Conservation (phyloP, 2,329 filamentous ascomycete species). For the Phialophora macrospora region DNA sequence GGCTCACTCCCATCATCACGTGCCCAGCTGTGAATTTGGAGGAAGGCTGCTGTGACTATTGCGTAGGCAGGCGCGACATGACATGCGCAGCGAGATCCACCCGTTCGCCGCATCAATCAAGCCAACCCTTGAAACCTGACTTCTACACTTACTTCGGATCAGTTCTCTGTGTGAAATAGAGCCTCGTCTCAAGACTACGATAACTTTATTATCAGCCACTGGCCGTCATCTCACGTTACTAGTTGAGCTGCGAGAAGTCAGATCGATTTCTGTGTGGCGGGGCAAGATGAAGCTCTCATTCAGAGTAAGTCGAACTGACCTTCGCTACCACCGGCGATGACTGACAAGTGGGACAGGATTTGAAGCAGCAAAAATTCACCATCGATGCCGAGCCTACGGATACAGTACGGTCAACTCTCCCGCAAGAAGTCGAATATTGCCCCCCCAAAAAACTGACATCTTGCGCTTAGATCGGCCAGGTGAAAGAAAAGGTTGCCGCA, state of each 20-base stretch:
- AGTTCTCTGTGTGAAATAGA: not conserved
- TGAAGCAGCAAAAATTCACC: constrained; percentile 98
- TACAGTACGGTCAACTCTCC: constrained; percentile 61
- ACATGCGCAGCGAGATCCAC: not conserved
- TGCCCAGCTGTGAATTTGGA: not conserved
- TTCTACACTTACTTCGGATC: not conserved
- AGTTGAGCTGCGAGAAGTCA: not conserved
- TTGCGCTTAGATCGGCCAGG: constrained; percentile 71
- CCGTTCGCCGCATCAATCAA: constrained; percentile 17
- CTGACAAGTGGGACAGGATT: constrained; percentile 66
- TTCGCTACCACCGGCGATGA: constrained; percentile 37
- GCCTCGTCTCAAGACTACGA: not conserved
- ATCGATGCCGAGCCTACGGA: constrained; percentile 94
- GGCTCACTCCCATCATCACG: not conserved
- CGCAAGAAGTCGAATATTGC: not conserved
- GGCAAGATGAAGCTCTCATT: constrained; percentile 71
- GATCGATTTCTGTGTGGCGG: constrained; percentile 40
- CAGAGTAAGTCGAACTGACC: constrained; percentile 58
- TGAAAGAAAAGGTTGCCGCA: constrained; percentile 89
- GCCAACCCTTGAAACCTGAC: not conserved
- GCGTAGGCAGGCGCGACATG: constrained; percentile 13
- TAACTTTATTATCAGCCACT: not conserved
- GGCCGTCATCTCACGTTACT: not conserved
- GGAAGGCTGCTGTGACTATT: constrained; percentile 7
- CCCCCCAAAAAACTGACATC: constrained; percentile 26